Evolutionary conservation across 164 flowering plant genomes (phyloP).

Genomic region (Magnolia changhungtana): DNA sequence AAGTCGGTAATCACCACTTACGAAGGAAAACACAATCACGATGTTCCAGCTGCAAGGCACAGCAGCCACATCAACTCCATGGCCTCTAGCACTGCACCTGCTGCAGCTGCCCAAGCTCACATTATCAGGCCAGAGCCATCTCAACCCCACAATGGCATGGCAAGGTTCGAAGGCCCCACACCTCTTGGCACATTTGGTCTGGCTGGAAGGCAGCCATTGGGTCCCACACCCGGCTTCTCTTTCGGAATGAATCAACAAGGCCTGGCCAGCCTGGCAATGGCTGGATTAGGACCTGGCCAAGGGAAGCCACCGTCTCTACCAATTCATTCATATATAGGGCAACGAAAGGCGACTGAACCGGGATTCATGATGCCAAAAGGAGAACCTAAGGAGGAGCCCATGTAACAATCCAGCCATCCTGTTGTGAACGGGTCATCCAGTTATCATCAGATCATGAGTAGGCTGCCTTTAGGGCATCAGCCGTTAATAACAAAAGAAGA

Average conservation of each 20-base stretch:
- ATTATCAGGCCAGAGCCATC: slow-evolving; percentile 53
- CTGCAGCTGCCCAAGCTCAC: slow-evolving; percentile 28
- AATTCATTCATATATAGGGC: slow-evolving; percentile 34
- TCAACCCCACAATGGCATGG: slow-evolving; percentile 39
- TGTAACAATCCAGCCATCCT: slow-evolving; percentile 44
- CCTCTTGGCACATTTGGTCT: slow-evolving; percentile 35
- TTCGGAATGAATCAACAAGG: slow-evolving; percentile 54
- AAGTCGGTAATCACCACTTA: slow-evolving; percentile 90
- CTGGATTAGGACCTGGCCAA: slow-evolving; percentile 45
- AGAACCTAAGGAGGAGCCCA: slow-evolving; percentile 60
- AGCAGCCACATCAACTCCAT: slow-evolving; percentile 64
- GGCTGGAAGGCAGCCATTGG: slow-evolving; percentile 48
- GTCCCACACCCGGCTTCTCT: slow-evolving; percentile 45
- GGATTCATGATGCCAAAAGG: slow-evolving; percentile 60
- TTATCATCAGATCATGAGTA: slow-evolving; percentile 64
- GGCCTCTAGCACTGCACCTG: slow-evolving; percentile 20
- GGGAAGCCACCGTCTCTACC: slow-evolving; percentile 38
- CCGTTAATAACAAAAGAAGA: slow-evolving; percentile 28
- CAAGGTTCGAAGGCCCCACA: slow-evolving; percentile 43
- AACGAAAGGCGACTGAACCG: slow-evolving; percentile 41
- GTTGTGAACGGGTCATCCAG: slow-evolving; percentile 36
- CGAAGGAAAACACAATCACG: slow-evolving; percentile 93
- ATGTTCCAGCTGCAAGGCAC: slow-evolving; percentile 87
- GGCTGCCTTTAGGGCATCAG: slow-evolving; percentile 58
- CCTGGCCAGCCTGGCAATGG: slow-evolving; percentile 49